Conservation (phyloP, 768 basidiomycete species). For the Lactarius sp. region DNA sequence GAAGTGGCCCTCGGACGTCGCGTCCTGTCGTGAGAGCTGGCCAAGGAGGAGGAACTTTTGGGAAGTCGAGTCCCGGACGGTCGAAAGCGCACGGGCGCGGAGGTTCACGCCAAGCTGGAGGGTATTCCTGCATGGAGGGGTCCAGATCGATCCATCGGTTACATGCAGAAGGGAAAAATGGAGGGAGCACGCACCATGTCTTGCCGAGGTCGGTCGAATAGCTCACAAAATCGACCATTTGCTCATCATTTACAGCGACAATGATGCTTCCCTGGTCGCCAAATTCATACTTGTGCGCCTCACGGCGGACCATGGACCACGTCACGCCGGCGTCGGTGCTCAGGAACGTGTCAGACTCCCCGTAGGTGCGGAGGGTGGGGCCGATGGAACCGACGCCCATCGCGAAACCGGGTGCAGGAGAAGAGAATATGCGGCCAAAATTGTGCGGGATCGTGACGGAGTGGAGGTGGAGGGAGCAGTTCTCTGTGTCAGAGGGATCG, state of each 20-base stretch:
- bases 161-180: background rate
- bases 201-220: constrained; percentile 83
- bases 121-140: constrained; percentile 48
- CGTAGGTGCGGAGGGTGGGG: constrained; percentile 57
- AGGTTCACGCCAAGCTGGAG: constrained; percentile 67
- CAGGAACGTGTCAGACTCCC: constrained; percentile 89
- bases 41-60: constrained; percentile 93
- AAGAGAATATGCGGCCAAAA: constrained; percentile 90
- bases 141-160: background rate
- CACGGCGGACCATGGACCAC: constrained; percentile 72
- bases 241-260: constrained; percentile 83
- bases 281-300: constrained; percentile 93
- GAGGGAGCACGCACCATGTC: constrained; percentile 58
- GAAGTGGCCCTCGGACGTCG: constrained; percentile 51
- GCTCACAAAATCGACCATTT: constrained; percentile 55
- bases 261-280: constrained; percentile 83
- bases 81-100: constrained; percentile 73
- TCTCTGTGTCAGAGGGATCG: constrained; percentile 47
- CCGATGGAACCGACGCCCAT: constrained; percentile 97
- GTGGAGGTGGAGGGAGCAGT: constrained; percentile 85
- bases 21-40: constrained; percentile 59
- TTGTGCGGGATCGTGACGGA: constrained; percentile 93
- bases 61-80: constrained; percentile 91
- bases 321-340: constrained; percentile 84
- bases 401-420: constrained; percentile 87